These are phyloP conservation scores for Phycomyces blakesleeanus DNA, from an alignment of 192 early-diverging fungal species.

Conservation along the genomic window DNA sequence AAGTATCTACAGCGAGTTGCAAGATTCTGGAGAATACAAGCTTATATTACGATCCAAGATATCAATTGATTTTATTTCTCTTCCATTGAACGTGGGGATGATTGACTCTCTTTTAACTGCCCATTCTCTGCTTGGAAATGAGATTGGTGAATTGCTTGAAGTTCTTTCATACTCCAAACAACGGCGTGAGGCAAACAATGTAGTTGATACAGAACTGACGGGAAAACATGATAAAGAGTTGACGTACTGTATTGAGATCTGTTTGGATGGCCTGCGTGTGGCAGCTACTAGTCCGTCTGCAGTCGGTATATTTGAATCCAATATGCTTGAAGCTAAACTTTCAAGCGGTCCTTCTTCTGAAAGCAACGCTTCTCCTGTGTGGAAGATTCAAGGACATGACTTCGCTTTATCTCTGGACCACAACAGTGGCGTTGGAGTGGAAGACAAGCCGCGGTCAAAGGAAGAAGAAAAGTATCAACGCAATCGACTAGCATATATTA, in stretches of 20 bases:
- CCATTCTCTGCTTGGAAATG: slow-evolving; percentile 67
- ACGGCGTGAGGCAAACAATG: slow-evolving; percentile 16
- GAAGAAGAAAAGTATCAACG: slow-evolving; percentile 40
- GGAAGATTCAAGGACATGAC: slow-evolving; percentile 51
- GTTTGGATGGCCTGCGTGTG: slow-evolving; percentile 56
- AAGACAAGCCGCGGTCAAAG: slow-evolving; percentile 18
- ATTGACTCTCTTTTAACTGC: slow-evolving; percentile 78
- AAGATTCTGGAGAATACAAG: slow-evolving; percentile 16
- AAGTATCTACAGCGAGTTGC: slow-evolving; percentile 31
- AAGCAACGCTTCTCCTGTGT: slow-evolving; percentile 20
- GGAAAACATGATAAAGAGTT: background rate
- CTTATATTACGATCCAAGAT: slow-evolving; percentile 46
- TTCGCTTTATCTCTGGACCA: slow-evolving; percentile 59
- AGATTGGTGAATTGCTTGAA: slow-evolving; percentile 73
- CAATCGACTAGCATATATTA: slow-evolving; percentile 58
- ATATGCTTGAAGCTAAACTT: slow-evolving; percentile 53
- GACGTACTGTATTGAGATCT: slow-evolving; percentile 55
- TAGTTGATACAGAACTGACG: background rate
- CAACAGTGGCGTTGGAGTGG: slow-evolving; percentile 25
- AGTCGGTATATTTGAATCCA: slow-evolving; percentile 55
- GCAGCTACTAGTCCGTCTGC: slow-evolving; percentile 59
- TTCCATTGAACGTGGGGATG: slow-evolving; percentile 60
- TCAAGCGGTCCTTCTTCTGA: slow-evolving; percentile 42
- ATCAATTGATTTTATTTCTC: slow-evolving; percentile 51
- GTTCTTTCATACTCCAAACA: slow-evolving; percentile 42